These are phyloP conservation scores for Moricandia moricandioides DNA, from an alignment of 345 rosid genomes.

Conservation along the genomic window DNA sequence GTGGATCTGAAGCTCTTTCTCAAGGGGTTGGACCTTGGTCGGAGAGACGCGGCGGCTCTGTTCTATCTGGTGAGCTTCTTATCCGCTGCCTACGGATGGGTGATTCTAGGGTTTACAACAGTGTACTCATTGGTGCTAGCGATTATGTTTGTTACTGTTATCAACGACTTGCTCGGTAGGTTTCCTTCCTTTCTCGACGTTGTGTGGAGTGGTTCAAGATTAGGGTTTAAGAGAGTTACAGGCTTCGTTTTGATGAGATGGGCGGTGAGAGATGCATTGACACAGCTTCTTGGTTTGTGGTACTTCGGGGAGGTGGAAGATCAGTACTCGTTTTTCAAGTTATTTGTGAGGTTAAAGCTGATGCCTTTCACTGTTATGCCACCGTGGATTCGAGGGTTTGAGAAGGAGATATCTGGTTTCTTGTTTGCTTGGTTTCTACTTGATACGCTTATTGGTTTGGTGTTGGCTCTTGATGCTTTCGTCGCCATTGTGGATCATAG, in stretches of 20 bases:
- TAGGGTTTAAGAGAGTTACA: slow-evolving; percentile 75
- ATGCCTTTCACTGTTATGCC: slow-evolving; percentile 86
- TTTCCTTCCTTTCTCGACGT: slow-evolving; percentile 50
- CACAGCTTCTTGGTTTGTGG: slow-evolving; percentile 86
- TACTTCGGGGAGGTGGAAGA: slow-evolving; percentile 85
- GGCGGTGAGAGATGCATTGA: slow-evolving; percentile 89
- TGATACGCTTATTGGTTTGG: slow-evolving; percentile 62
- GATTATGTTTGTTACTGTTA: slow-evolving; percentile 63
- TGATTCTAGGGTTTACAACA: slow-evolving; percentile 78
- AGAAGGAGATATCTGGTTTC: slow-evolving; percentile 84
- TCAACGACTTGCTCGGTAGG: slow-evolving; percentile 64
- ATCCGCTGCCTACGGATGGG: slow-evolving; percentile 92
- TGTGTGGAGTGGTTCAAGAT: slow-evolving; percentile 70
- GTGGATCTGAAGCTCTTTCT: slow-evolving; percentile 60
- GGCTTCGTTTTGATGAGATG: slow-evolving; percentile 84
- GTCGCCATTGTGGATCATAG: slow-evolving; percentile 80
- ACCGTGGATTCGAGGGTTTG: slow-evolving; percentile 79
- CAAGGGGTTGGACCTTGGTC: slow-evolving; percentile 69
- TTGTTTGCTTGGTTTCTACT: slow-evolving; percentile 76
- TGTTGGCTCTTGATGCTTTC: slow-evolving; percentile 82
- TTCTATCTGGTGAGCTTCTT: slow-evolving; percentile 68
- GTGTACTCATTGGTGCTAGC: slow-evolving; percentile 80
- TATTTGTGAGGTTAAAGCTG: slow-evolving; percentile 80
- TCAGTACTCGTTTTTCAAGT: slow-evolving; percentile 79
- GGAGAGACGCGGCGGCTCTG: slow-evolving; percentile 60